Percentiles rank a stretch among this genome's conserved stretches.
These are phyloP conservation scores for Limnanthes douglasii DNA, from an alignment of 345 rosid species.

Conservation along the genomic window DNA sequence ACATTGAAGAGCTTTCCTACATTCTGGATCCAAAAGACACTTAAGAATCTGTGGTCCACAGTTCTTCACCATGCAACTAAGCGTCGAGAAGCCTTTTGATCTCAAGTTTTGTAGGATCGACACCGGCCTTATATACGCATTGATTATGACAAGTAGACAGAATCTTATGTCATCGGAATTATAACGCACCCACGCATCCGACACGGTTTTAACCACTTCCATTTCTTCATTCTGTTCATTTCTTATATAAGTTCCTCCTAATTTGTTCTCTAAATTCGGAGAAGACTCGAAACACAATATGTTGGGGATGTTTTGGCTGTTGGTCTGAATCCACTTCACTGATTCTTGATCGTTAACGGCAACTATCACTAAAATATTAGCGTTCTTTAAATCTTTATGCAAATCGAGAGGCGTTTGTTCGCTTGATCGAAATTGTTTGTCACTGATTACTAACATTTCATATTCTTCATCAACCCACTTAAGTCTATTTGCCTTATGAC, in stretches of 20 bases:
- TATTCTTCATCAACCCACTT: constrained; percentile 84
- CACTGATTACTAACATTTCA: constrained; percentile 49
- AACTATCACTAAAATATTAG: constrained; percentile 53
- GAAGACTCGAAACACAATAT: constrained; percentile 53
- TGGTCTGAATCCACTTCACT: constrained; percentile 41
- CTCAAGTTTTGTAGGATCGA: constrained; percentile 67
- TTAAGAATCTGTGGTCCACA: constrained; percentile 77
- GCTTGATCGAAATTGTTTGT: constrained; percentile 11
- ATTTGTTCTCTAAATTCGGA: constrained; percentile 27
- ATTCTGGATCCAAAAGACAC: constrained; percentile 72
- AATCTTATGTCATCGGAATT: constrained; percentile 88
- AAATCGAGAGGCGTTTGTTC: constrained; percentile 17
- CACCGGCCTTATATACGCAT: constrained; percentile 72
- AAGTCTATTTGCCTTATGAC: constrained; percentile 45
- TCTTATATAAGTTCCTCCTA: constrained; percentile 32
- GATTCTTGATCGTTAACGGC: constrained; percentile 39
- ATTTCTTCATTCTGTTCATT: constrained; percentile 23
- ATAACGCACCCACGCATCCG: constrained; percentile 72
- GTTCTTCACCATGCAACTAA: constrained; percentile 72
- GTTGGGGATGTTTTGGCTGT: constrained; percentile 28
- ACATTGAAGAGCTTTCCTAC: constrained; percentile 90
- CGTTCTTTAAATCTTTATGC: constrained; percentile 24
- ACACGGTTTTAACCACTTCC: constrained; percentile 45
- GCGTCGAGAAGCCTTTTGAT: constrained; percentile 78
- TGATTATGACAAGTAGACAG: constrained; percentile 65